Conservation (phyloP, 495 filamentous ascomycete genomes). For the Daldinia loculata region DNA sequence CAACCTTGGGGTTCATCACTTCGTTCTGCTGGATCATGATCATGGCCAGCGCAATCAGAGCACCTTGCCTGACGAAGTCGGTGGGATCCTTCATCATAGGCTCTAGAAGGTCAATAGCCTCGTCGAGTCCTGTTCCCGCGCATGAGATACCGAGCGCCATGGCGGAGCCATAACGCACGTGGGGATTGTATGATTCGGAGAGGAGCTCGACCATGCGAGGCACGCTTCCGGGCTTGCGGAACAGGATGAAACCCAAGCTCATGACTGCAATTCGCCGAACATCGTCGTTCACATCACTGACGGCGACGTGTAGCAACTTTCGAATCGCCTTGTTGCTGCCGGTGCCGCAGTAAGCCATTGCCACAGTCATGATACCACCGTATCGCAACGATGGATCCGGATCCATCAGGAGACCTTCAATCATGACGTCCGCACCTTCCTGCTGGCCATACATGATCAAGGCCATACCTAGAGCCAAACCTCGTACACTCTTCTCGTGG, state of each 20-base stretch:
- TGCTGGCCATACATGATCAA: constrained; percentile 98
- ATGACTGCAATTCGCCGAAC: constrained; percentile 97
- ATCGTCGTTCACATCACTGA: constrained; percentile 98
- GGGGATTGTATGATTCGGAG: constrained; percentile 97
- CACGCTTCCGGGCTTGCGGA: constrained; percentile 96
- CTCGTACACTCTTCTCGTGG: constrained; percentile 98
- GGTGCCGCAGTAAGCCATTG: constrained; percentile 95
- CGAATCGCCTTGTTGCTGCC: constrained; percentile 99
- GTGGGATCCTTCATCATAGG: constrained; percentile 99
- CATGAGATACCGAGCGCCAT: constrained; percentile 99
- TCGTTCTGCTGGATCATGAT: constrained; percentile 98
- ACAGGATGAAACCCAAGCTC: constrained; percentile 97
- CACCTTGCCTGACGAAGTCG: constrained; percentile 97
- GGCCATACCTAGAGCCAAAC: constrained; percentile 94
- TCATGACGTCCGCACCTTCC: constrained; percentile 92
- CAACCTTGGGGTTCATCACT: constrained; percentile 90
- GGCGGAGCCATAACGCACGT: constrained; percentile 96
- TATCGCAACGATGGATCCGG: constrained; percentile 94
- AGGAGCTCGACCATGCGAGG: constrained; percentile 99
- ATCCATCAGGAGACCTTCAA: constrained; percentile 91
- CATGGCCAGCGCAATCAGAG: constrained; percentile 94
- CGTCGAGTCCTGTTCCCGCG: constrained; percentile 94
- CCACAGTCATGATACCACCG: constrained; percentile 98
- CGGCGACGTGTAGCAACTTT: constrained; percentile 94
- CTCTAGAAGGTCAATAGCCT: constrained; percentile 95